Evolutionary conservation across 2,329 filamentous ascomycete genomes (phyloP).

Genomic region (Acarospora socialis): DNA sequence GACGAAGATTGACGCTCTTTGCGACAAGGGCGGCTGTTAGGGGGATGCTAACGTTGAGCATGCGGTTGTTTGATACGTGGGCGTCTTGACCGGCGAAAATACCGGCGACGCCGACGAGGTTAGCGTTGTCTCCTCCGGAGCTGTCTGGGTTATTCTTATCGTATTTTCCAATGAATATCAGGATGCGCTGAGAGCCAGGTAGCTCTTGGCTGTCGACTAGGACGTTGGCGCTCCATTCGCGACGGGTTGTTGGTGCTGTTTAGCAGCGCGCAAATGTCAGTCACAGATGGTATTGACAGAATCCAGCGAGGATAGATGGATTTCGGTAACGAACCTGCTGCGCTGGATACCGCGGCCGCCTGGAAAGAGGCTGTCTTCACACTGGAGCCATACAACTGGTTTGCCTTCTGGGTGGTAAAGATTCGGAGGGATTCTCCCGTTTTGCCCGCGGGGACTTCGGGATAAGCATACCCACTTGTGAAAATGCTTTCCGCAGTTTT

Average conservation of each 20-base stretch:
- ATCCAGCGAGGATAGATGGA: no score
- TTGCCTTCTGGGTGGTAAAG: constrained; percentile 1
- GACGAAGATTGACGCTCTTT: not conserved
- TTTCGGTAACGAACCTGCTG: not conserved
- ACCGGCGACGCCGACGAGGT: constrained; percentile 3
- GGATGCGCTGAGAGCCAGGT: constrained; percentile 2
- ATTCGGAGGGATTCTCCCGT: not conserved
- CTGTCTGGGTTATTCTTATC: not conserved
- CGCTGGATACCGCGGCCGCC: not conserved
- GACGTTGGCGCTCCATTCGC: constrained; percentile 5
- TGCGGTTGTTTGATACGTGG: not conserved
- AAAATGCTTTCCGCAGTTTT: constrained; percentile 5
- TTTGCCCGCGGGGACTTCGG: constrained; percentile 3
- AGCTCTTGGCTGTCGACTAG: constrained; percentile 2
- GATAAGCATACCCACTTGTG: constrained; percentile 5
- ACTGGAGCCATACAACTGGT: constrained; percentile 2
- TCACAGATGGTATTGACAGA: no score
- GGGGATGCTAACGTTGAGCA: constrained; percentile 4
- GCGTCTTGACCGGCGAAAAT: not conserved
- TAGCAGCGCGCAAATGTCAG: no score
- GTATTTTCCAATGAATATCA: constrained; percentile 2
- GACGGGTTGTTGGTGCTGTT: no score
- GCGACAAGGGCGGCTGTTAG: constrained; percentile 2
- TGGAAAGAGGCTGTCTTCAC: not conserved
- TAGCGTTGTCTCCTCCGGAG: not conserved